These are phyloP conservation scores for Thermothielavioides terrestris DNA, from an alignment of 495 filamentous ascomycete species.

Conservation along the genomic window DNA sequence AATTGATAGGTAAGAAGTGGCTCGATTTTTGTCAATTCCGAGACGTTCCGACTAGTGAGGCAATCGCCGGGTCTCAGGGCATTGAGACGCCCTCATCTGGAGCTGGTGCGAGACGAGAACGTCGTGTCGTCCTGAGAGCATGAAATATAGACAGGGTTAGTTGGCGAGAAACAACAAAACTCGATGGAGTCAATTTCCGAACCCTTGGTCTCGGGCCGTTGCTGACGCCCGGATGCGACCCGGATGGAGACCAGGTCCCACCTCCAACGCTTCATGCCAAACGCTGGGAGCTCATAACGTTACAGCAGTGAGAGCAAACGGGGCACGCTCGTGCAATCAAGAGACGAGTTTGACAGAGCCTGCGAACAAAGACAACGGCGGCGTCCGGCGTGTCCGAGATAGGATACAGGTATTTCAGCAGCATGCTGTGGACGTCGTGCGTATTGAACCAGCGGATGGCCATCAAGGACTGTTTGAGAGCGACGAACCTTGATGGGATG, in stretches of 20 bases:
- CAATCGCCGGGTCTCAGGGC: neutral
- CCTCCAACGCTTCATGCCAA: constrained; percentile 12
- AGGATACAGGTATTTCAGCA: neutral
- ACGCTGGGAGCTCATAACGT: constrained; percentile 7
- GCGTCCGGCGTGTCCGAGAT: too few relatives aligned
- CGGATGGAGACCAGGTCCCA: constrained; percentile 11
- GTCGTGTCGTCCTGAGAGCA: neutral
- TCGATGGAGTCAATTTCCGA: constrained; percentile 20
- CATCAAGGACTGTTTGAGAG: neutral
- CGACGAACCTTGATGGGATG: neutral
- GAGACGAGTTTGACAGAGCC: neutral
- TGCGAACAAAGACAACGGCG: neutral
- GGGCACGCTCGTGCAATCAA: neutral
- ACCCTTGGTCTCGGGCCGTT: constrained; percentile 20
- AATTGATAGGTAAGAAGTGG: neutral
- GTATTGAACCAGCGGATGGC: neutral
- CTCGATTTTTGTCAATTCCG: neutral
- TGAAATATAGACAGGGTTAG: neutral
- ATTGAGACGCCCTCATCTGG: constrained; percentile 2
- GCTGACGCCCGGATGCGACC: constrained; percentile 8
- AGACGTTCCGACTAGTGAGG: too few relatives aligned
- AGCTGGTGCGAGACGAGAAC: constrained; percentile 1
- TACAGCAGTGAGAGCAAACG: constrained; percentile 2
- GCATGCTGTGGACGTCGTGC: neutral
- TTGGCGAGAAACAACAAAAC: too few relatives aligned